These are phyloP conservation scores for Albizia julibrissin DNA, from an alignment of 306 rosid genomes.

Conservation along the genomic window DNA sequence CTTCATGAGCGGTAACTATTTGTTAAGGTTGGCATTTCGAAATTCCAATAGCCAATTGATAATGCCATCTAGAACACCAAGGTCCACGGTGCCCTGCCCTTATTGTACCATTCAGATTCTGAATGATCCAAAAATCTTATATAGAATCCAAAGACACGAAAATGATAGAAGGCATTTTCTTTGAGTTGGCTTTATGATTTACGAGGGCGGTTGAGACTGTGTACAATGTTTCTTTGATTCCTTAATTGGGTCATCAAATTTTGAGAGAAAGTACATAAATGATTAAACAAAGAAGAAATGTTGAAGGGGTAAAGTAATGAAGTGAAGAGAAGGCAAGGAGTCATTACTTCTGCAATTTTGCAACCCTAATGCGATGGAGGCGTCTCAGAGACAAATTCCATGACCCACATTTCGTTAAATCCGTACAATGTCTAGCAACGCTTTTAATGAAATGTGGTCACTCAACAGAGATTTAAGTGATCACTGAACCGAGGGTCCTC, in stretches of 20 bases:
- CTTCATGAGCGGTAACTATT: conserved; percentile 48
- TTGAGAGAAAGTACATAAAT: not conserved
- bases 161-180: not conserved
- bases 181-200: not conserved
- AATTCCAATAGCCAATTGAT: conserved; percentile 45
- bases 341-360: not conserved
- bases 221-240: not conserved
- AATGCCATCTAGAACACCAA: conserved; percentile 38
- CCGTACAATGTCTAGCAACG: not conserved
- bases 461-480: too few relatives aligned
- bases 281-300: not conserved
- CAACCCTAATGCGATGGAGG: not conserved
- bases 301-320: not conserved
- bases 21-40: conserved; percentile 39
- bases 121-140: too few relatives aligned
- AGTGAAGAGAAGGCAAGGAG: not conserved
- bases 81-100: conserved; percentile 36
- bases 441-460: not conserved
- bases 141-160: not conserved
- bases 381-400: not conserved
- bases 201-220: not conserved
- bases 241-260: not conserved
- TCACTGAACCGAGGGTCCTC: too few relatives aligned
- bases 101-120: not conserved
- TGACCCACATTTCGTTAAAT: too few relatives aligned